Evolutionary conservation across 2,329 filamentous ascomycete genomes (phyloP), one percentile per base, ranked within the genome.

Genomic region (Truncatella angustata): DNA sequence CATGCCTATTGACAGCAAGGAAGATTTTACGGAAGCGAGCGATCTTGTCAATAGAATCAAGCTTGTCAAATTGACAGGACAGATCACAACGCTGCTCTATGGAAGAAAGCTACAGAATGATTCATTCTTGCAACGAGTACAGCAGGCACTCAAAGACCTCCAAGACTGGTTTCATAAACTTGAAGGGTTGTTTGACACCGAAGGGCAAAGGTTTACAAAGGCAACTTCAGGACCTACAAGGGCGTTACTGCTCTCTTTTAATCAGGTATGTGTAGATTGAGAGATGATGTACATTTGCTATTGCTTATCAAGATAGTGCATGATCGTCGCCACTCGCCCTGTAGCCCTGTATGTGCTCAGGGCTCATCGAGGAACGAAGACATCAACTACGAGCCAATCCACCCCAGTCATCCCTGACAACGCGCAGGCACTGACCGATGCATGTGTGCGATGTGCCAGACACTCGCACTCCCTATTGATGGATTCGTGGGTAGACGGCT

Each of bases 401-500:
- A 51, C 63, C 2, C 57, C 61, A 0, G 58, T 61, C 11, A 60
- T 70, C 0, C 65, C 66, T 0, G 65, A 60, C 1, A 66, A 61
- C 4, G 71, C 70, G 2, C 58, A 67, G 39, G 70, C 73, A 0
- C 56, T 76, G 1, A 68, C 73, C 0, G 73, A 75, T 47, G 72
- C 75, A 0, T 78, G 75, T 49, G 67, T 76, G 0, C 67, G 70
- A 14, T 75, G 73, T 23, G 73, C 75, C 0, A 67, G 72, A 0
- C 72, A 78, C 30, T 77, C 75, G 0, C 69, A 69, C 40, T 66
- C 66, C 0, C 60, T 78, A 0, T 60, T 78, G 0, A 72, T 69
- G 3, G 67, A 74, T 5, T 68, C 67, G 11, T 78, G 75, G 76
- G 70, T 76, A 2, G 69, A 74, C 28, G 76, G 76, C 0, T 70